phyloP scores from a whole-genome alignment of 2,329 filamentous ascomycete genomes.

The Geosmithia morbida region DNA sequence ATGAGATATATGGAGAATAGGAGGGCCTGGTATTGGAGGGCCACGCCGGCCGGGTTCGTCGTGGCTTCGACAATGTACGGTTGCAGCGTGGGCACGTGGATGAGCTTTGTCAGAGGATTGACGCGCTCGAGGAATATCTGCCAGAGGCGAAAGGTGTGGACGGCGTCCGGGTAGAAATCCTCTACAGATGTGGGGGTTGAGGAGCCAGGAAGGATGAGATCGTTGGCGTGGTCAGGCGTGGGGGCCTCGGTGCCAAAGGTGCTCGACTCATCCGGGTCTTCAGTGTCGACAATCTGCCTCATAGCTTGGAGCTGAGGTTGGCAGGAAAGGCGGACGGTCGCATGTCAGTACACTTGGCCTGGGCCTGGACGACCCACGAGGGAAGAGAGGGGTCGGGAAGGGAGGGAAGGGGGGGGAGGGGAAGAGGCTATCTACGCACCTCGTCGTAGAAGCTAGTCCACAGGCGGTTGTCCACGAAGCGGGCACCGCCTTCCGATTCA shows the following conservation, averaged over 20 bases:
- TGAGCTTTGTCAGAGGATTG: slow-evolving; percentile 57
- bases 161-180: slow-evolving; percentile 47
- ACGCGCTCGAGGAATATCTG: slow-evolving; percentile 61
- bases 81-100: slow-evolving; percentile 59
- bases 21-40: slow-evolving; percentile 44
- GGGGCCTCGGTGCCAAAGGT: slow-evolving; percentile 31
- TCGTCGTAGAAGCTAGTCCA: slow-evolving; percentile 40
- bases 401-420: too few species aligned
- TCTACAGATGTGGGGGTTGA: slow-evolving; percentile 22
- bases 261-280: slow-evolving; percentile 31
- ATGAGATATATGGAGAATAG: slow-evolving; percentile 53
- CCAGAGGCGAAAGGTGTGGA: slow-evolving; percentile 59
- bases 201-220: slow-evolving; percentile 30
- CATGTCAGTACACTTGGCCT: neutral
- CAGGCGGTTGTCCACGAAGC: slow-evolving; percentile 43
- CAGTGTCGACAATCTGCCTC: slow-evolving; percentile 39
- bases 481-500: slow-evolving; percentile 36
- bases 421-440: slow-evolving; percentile 20
- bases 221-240: slow-evolving; percentile 32
- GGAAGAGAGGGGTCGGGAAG: too few species aligned
- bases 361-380: too few species aligned
- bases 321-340: neutral
- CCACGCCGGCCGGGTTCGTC: slow-evolving; percentile 37
- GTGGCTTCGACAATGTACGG: slow-evolving; percentile 49
- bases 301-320: slow-evolving; percentile 36